Conservation (phyloP, 805 yeast genomes). For the Citeromyces matritensis region DNA sequence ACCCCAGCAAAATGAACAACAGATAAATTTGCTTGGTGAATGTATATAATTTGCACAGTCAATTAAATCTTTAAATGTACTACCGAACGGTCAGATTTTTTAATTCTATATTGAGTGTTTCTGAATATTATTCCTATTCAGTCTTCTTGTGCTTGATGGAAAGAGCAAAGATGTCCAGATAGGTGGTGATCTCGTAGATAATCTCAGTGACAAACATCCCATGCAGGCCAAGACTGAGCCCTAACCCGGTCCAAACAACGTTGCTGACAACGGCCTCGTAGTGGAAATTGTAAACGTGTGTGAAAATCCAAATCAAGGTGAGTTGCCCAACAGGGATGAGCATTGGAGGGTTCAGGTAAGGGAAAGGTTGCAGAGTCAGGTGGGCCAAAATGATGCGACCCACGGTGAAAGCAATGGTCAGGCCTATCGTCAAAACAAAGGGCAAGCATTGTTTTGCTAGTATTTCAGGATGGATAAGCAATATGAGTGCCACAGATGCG, state of each 20-base stretch:
- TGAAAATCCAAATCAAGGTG: conserved; percentile 17
- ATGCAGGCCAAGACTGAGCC: conserved; percentile 54
- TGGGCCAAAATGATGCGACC: conserved; percentile 85
- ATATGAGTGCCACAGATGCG: conserved; percentile 27
- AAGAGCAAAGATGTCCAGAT: conserved; percentile 75
- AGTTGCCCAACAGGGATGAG: conserved; percentile 44
- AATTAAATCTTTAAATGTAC: not conserved
- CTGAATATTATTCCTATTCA: conserved; percentile 4
- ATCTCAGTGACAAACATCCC: conserved; percentile 61
- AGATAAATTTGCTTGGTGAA: not conserved
- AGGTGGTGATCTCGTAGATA: conserved; percentile 65
- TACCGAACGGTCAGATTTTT: not conserved
- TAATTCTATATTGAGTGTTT: not conserved
- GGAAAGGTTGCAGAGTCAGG: conserved; percentile 67
- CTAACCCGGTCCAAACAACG: conserved; percentile 51
- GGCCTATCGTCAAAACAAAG: conserved; percentile 54
- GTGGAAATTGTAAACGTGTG: conserved; percentile 20
- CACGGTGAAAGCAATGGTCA: conserved; percentile 70
- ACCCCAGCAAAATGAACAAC: conserved; percentile 5
- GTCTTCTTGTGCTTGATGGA: conserved; percentile 67
- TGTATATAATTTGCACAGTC: not conserved
- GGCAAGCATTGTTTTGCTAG: conserved; percentile 31
- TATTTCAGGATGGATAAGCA: conserved; percentile 30
- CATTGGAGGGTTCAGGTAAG: conserved; percentile 56
- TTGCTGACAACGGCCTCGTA: conserved; percentile 27